phyloP scores from a whole-genome alignment of 2,329 filamentous ascomycete genomes.

The Neopestalotiopsis sp. region DNA sequence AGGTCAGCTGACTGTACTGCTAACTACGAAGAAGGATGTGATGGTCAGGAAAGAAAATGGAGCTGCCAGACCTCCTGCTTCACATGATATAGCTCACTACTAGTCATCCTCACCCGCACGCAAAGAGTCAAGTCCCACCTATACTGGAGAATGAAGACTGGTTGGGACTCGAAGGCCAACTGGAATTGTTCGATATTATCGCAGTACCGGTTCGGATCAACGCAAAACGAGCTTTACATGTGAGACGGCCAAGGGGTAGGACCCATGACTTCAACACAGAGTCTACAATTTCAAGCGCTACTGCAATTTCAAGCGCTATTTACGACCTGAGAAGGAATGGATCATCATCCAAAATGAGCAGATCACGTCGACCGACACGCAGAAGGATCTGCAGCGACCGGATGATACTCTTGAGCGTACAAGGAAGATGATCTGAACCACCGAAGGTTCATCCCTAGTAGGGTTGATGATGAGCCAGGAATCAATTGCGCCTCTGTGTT shows the following conservation, averaged over 20 bases:
- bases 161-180: background rate
- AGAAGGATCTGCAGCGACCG: background rate
- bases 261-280: conserved; percentile 13
- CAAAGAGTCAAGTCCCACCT: conserved; percentile 24
- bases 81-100: too few relatives aligned
- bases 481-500: background rate
- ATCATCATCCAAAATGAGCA: background rate
- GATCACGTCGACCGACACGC: background rate
- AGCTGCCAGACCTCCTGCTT: too few relatives aligned
- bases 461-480: background rate
- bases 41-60: too few relatives aligned
- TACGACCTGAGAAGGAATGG: background rate
- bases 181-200: conserved; percentile 2
- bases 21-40: too few relatives aligned
- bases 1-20: too few relatives aligned
- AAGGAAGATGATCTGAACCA: background rate
- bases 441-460: background rate
- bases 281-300: background rate
- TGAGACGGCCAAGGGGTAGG: background rate
- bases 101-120: conserved; percentile 10
- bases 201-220: conserved; percentile 11
- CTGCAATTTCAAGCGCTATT: background rate
- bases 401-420: background rate
- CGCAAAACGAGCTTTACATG: conserved; percentile 13
- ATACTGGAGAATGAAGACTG: background rate